Evolutionary conservation across 441 rosid species (phyloP), one percentile per base, ranked within the genome.

Genomic region (Geranium incanum): DNA sequence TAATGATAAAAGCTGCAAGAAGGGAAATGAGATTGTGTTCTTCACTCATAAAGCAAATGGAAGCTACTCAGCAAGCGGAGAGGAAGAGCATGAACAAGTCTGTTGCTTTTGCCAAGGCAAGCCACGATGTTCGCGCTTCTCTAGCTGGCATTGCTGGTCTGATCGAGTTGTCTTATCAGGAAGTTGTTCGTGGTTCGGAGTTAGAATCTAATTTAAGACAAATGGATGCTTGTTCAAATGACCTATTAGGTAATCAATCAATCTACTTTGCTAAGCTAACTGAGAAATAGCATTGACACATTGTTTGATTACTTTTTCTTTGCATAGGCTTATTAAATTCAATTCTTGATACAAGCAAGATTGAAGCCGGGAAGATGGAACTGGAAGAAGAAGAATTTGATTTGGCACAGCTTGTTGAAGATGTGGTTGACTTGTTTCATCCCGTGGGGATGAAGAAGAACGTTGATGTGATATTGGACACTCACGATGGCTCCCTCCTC

Each of bases 21-120:
- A 81, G 79, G 77, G 91, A 84, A 77, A 84, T 82, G 80, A 77
- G 71, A 68, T 43, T 89, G 70, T 70, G 88, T 62, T 78, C 84
- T 57, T 70, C 74, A 1, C 71, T 93, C 39, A 87, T 91, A 36
- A 87, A 81, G 67, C 96, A 91, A 78, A 88, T 78, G 90, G 97
- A 91, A 77, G 87, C 89, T 39, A 93, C 97, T 13, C 86, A 83
- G 68, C 90, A 89, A 55, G 97, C 97, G 4, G 91, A 91, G 84
- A 79, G 90, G 69, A 93, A 91, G 73, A 88, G 91, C 68, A 85
- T 84, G 89, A 87, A 84, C 73, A 93, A 89, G 82, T 89, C 88
- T 76, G 80, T 78, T 48, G 95, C 91, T 0, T 87, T 89, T 68
- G 89, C 90, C 50, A 82, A 72, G 43, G 97, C 96, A 7, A 93